Percentiles rank a stretch among this genome's conserved stretches.
Conservation (phyloP, 768 basidiomycete genomes). For the Phallus indusiatus region DNA sequence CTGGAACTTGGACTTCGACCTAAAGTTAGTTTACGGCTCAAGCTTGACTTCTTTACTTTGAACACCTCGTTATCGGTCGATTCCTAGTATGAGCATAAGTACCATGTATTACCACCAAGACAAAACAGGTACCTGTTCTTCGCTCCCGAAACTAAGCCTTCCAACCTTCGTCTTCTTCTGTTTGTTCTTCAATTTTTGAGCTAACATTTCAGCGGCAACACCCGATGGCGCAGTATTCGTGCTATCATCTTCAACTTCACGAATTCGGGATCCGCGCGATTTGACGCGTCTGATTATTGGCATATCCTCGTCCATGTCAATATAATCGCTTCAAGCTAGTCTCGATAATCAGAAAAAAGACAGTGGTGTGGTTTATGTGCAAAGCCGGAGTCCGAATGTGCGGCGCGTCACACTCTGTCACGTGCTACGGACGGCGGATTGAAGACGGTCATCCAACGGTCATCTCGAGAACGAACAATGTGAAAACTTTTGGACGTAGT, state of each 20-base stretch:
- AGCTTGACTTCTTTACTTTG: constrained; percentile 70
- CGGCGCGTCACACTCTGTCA: no score
- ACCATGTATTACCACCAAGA: not conserved
- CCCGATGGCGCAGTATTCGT: constrained; percentile 37
- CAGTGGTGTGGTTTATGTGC: not conserved
- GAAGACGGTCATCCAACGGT: no score
- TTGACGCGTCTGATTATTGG: constrained; percentile 9
- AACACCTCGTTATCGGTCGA: constrained; percentile 56
- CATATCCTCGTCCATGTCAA: not conserved
- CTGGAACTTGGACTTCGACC: constrained; percentile 38
- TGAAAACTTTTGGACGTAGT: no score
- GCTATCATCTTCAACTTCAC: constrained; percentile 19
- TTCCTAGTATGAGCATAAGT: constrained; percentile 30
- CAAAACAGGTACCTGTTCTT: constrained; percentile 43
- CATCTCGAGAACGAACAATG: no score
- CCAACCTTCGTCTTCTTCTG: constrained; percentile 55
- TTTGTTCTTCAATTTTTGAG: constrained; percentile 63
- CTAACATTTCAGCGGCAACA: constrained; percentile 33
- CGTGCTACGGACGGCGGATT: no score
- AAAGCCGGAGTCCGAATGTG: no score
- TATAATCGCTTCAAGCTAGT: no score
- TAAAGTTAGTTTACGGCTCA: constrained; percentile 57
- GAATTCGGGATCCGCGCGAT: constrained; percentile 1
- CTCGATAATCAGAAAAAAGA: not conserved
- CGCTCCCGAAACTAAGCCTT: constrained; percentile 68